phyloP scores from a whole-genome alignment of 2,329 filamentous ascomycete genomes.

The Herpotrichia juniperi region DNA sequence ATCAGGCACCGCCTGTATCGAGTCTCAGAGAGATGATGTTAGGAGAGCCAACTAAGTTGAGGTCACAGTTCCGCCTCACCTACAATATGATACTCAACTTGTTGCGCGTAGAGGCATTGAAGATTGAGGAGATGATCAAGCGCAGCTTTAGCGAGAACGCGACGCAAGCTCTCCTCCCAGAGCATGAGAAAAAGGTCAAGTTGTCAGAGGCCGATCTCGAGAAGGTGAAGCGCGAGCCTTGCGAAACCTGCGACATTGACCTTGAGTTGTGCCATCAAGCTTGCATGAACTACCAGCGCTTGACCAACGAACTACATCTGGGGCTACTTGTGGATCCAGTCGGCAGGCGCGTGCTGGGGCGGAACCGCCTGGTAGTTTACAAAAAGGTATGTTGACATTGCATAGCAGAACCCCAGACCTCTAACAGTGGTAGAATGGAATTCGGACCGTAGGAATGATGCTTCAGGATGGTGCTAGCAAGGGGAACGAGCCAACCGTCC shows the following conservation, averaged over 20 bases:
- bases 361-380: slow-evolving; percentile 81
- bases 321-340: slow-evolving; percentile 79
- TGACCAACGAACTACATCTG: slow-evolving; percentile 82
- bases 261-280: slow-evolving; percentile 83
- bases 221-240: slow-evolving; percentile 86
- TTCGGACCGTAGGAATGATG: slow-evolving; percentile 81
- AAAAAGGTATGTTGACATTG: slow-evolving; percentile 57
- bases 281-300: slow-evolving; percentile 76
- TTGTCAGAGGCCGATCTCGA: slow-evolving; percentile 88
- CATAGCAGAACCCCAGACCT: slow-evolving; percentile 19
- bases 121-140: slow-evolving; percentile 99
- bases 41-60: slow-evolving; percentile 90
- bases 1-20: slow-evolving; percentile 85
- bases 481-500: slow-evolving; percentile 71
- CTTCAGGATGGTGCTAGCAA: slow-evolving; percentile 75
- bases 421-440: slow-evolving; percentile 65
- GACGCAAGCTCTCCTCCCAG: slow-evolving; percentile 89
- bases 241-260: slow-evolving; percentile 78
- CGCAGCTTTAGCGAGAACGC: slow-evolving; percentile 98
- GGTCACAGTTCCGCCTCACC: slow-evolving; percentile 94
- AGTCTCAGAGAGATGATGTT: slow-evolving; percentile 93
- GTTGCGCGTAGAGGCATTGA: slow-evolving; percentile 90
- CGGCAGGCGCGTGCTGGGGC: slow-evolving; percentile 78
- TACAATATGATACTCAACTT: slow-evolving; percentile 99
- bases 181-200: slow-evolving; percentile 94